Base-by-base conservation (phyloP, 2,329 filamentous ascomycete species). In the Chlorencoelia australis region DNA sequence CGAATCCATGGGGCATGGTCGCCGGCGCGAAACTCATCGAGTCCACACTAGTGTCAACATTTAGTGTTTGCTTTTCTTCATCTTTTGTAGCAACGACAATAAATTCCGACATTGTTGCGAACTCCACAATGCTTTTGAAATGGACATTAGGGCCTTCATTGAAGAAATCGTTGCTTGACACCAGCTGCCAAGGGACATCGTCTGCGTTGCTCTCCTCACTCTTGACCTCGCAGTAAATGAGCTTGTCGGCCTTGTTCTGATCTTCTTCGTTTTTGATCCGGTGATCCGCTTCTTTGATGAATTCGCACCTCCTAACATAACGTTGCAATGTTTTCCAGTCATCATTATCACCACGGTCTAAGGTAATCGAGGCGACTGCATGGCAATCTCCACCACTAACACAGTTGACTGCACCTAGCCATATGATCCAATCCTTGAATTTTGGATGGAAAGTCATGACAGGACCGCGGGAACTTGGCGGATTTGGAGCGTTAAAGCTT, bases 31-130 rank as follows among this genome's bases (percentile, higher is more conserved):
- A 98, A 5, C 67, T 75, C 44, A 73, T 69, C 37, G 88, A 93
- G 54, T 98, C 85, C 28, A 96, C 67, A 56, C 86, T 95, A 30
- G 85, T 75, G 49, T 88, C 78, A 21, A 89, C 80, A 43, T 78
- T 78, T 41, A 95, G 65, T 2, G 74, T 81, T 25, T 79, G 67
- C 37, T 74, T 67, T 24, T 82, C 75, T 20, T 76, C 66, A 43
- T 73, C 65, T 30, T 71, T 71, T 5, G 80, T 79, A 2, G 88
- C 88, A 33, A 94, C 81, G 25, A 98, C 75, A 52, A 98, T 91
- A 58, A 94, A 98, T 57, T 98, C 91, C 25, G 82, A 80, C 89
- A 95, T 96, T 4, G 82, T 93, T 2, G 87, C 89, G 59, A 94
- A 96, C 48, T 82, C 80, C 49, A 81, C 75, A 27, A 94, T 82